Percentiles rank a stretch among this genome's conserved stretches.
Conservation (phyloP, 2,329 filamentous ascomycete species). For the Neofusicoccum sp. region DNA sequence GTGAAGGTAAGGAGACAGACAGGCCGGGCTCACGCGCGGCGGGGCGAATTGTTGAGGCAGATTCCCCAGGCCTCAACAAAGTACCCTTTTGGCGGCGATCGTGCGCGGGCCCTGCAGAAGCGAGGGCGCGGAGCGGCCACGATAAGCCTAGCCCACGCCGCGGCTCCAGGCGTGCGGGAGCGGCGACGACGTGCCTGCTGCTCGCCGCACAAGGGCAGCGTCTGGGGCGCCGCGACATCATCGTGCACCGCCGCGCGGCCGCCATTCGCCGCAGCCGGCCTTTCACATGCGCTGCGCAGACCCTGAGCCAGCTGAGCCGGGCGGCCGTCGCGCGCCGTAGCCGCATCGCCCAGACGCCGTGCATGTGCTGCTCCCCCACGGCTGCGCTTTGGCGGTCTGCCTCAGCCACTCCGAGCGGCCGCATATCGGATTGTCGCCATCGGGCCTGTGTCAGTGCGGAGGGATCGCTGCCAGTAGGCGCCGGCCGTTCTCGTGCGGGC, state of each 20-base stretch:
- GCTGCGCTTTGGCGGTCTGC: slow-evolving; percentile 16
- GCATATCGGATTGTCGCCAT: background rate
- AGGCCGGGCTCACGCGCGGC: background rate
- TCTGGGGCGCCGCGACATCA: background rate
- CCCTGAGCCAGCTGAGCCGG: slow-evolving; percentile 4
- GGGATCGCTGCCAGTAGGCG: slow-evolving; percentile 6
- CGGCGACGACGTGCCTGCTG: background rate
- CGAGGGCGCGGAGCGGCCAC: background rate
- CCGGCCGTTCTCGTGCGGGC: background rate
- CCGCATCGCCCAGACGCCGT: background rate
- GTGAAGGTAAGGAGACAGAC: slow-evolving; percentile 17
- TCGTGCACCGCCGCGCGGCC: background rate
- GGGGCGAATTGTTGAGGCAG: slow-evolving; percentile 16
- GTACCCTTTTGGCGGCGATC: background rate
- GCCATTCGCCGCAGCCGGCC: background rate
- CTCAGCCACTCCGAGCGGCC: slow-evolving; percentile 13
- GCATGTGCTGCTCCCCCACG: slow-evolving; percentile 17
- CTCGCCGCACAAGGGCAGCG: background rate
- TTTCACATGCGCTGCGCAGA: slow-evolving; percentile 5
- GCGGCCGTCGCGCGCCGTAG: background rate
- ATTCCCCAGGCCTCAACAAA: slow-evolving; percentile 16
- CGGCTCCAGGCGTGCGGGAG: background rate
- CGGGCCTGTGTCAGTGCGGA: slow-evolving; percentile 3
- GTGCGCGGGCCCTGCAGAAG: slow-evolving; percentile 5
- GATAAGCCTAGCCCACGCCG: slow-evolving; percentile 6